Percentiles rank a stretch among this genome's conserved stretches.
phyloP scores from a whole-genome alignment of 495 filamentous ascomycete species.

The Chaetomium fimeti region DNA sequence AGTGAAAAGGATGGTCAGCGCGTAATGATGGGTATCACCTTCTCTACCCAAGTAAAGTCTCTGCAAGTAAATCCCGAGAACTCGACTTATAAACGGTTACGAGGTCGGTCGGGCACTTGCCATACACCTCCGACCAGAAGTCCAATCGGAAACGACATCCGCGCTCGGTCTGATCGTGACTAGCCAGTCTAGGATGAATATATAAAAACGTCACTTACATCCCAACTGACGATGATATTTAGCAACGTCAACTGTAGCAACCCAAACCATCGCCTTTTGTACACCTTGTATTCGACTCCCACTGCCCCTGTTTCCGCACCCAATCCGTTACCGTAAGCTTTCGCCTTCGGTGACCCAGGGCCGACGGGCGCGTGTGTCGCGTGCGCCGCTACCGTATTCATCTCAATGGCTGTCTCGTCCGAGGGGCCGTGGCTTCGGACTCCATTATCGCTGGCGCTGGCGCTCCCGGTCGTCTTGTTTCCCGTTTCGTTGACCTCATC shows the following conservation, averaged over 20 bases:
- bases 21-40: not conserved
- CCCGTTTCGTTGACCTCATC: not conserved
- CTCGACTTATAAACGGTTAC: not conserved
- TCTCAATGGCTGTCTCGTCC: slow-evolving; percentile 24
- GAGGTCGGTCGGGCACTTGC: not conserved
- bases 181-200: not conserved
- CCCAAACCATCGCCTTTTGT: slow-evolving; percentile 89
- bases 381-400: slow-evolving; percentile 12
- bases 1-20: slow-evolving; percentile 12
- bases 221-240: slow-evolving; percentile 93
- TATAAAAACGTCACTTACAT: slow-evolving; percentile 60
- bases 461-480: not conserved
- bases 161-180: not conserved
- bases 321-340: slow-evolving; percentile 10
- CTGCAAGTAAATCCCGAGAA: not conserved
- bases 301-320: not conserved
- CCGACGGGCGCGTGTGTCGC: not conserved
- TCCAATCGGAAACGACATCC: not conserved
- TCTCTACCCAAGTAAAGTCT: not conserved
- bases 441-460: not conserved
- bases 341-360: slow-evolving; percentile 5
- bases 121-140: not conserved
- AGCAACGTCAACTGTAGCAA: slow-evolving; percentile 76
- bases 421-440: not conserved
- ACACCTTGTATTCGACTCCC: slow-evolving; percentile 63